Evolutionary conservation across 352 stramenopile genomes (phyloP), one percentile per base, ranked within the genome.

Genomic region (Pythium pyrilobum): DNA sequence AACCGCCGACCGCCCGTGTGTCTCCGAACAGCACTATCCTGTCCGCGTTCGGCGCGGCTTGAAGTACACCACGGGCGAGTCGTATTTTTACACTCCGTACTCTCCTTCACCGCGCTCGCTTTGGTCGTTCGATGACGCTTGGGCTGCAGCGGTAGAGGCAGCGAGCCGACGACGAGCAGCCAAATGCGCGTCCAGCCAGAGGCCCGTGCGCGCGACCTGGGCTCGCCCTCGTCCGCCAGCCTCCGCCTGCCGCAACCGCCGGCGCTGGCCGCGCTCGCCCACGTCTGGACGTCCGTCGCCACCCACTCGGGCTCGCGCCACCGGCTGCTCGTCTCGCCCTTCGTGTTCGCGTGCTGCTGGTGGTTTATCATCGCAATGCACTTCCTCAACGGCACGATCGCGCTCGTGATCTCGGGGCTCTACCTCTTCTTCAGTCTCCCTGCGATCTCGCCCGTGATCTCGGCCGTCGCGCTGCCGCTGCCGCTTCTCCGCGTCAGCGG

Each of bases 381-480:
- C 43, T 48, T 60, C 10, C 41, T 60, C 44, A 55, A 55, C 31
- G 53, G 53, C 5, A 34, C 18, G n/a, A 25, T 61, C 13, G 45
- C 44, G 15, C 38, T 61, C 21, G 20, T 33, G 0, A 45, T 61
- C 21, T 41, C 44, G 4, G 23, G 43, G 8, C 28, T 61, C 12
- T 61, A 61, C 53, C 16, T 55, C 18, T 61, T 55, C 31, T 53
- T 61, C 36, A 61, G 53, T 31, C 37, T 55, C 6, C 53, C 53
- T n/a, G n/a, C 40, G n/a, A 23, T 61, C 4, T 61, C 49, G 28
- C 37, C 34, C 15, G 50, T 12, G 1, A 24, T 61, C n/a, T 21
- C 38, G 5, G 38, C 49, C 0, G 12, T 61, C 12, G 27, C 36
- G n/a, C n/a, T 61, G 8, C 37, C 53, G 13, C 8, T 55, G 4